Evolutionary conservation across 2,329 filamentous ascomycete genomes (phyloP).

Genomic region (Paradendryphiella salina): DNA sequence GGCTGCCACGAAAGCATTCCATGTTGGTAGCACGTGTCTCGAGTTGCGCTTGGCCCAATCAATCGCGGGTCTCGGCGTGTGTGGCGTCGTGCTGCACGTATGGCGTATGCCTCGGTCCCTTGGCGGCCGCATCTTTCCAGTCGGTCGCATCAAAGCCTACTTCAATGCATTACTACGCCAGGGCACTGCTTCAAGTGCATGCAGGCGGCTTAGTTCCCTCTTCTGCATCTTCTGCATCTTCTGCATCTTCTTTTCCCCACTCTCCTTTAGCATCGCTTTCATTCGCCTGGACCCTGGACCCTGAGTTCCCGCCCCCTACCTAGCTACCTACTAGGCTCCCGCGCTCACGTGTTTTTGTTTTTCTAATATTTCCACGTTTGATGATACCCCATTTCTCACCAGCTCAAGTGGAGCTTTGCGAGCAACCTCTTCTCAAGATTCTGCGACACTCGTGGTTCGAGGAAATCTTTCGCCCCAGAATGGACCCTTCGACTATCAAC

Average conservation of each 20-base stretch:
- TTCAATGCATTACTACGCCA: conserved; percentile 3
- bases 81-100: no score
- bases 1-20: no score
- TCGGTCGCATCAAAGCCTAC: conserved; percentile 16
- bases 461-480: conserved; percentile 39
- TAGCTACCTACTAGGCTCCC: conserved; percentile 1
- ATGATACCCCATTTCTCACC: conserved; percentile 26
- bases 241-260: background rate
- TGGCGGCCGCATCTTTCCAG: conserved; percentile 20
- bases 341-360: conserved; percentile 18
- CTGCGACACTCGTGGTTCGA: conserved; percentile 43
- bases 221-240: background rate
- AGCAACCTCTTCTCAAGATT: conserved; percentile 37
- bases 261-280: background rate
- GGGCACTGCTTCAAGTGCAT: conserved; percentile 10
- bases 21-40: no score
- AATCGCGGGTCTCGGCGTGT: no score
- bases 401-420: conserved; percentile 16
- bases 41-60: no score
- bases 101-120: conserved; percentile 18
- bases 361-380: conserved; percentile 7
- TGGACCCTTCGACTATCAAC: conserved; percentile 42
- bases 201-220: background rate
- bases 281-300: conserved; percentile 1
- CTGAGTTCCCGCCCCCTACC: background rate